phyloP scores from a whole-genome alignment of 768 basidiomycete species.

The Hemileccinum rubropunctum region DNA sequence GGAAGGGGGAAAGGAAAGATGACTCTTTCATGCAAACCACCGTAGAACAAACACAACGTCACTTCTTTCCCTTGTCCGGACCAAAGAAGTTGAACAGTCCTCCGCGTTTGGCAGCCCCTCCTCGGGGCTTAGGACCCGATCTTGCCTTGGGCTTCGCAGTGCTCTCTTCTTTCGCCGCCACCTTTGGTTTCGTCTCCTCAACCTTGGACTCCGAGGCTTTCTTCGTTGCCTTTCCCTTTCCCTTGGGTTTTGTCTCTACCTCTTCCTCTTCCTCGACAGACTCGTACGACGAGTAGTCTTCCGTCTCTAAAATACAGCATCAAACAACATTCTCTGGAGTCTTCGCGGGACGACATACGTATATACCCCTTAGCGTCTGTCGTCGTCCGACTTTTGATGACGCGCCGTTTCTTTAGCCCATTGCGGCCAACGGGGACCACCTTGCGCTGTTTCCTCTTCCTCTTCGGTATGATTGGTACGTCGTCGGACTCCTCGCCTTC shows the following conservation, averaged over 20 bases:
- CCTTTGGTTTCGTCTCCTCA: constrained; percentile 16
- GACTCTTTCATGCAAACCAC: no score
- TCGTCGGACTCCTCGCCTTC: constrained; percentile 30
- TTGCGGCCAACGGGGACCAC: constrained; percentile 73
- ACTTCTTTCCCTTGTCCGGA: constrained; percentile 30
- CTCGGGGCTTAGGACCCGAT: constrained; percentile 11
- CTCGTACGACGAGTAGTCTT: constrained; percentile 81
- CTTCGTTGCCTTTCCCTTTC: constrained; percentile 16
- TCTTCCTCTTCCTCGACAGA: constrained; percentile 60
- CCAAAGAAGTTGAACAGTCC: constrained; percentile 33
- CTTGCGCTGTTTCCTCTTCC: constrained; percentile 51
- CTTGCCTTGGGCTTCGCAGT: constrained; percentile 18
- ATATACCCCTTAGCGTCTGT: constrained; percentile 71
- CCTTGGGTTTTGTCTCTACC: constrained; percentile 19
- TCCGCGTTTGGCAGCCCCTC: constrained; percentile 26
- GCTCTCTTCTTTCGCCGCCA: constrained; percentile 12
- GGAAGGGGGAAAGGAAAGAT: no score
- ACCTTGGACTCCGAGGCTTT: constrained; percentile 11
- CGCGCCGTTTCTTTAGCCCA: constrained; percentile 70
- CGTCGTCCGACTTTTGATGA: constrained; percentile 54
- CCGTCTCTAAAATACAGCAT: constrained; percentile 47
- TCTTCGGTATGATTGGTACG: constrained; percentile 34
- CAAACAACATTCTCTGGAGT: not conserved
- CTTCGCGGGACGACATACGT: constrained; percentile 42
- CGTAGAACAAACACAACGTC: not conserved